Base-by-base conservation (phyloP, 2,329 filamentous ascomycete species). In the Pseudogymnoascus sp. region DNA sequence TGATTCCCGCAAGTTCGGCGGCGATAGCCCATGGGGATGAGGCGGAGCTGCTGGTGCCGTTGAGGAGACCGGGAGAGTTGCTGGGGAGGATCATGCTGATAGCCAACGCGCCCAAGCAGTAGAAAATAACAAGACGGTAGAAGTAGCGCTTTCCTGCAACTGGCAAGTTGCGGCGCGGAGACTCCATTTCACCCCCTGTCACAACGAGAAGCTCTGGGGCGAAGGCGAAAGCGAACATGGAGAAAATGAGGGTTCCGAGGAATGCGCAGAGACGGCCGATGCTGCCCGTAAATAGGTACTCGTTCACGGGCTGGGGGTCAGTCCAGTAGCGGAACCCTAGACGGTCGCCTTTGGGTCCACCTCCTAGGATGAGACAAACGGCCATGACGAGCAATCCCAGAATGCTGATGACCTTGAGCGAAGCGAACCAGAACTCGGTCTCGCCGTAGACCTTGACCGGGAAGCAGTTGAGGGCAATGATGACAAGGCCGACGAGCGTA, bases 61-160 rank as follows among this genome's bases (percentile, higher is more conserved):
- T 74, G 13, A 81, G 82, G 37, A 88, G 76, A 2, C 75, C 75
- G 0, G 72, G 65, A 63, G 83, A 79, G 65, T 84, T 75, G 31
- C 78, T 84, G 0, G 82, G 82, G 66, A 81, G 82, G 62, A 84
- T 84, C 33, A 87, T 79, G 37, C 83, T 81, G 61, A 87, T 86
- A n/a, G 82, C 81, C 2, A 87, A 74, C 1, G 84, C 80, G 2
- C 77, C 79, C 5, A 81, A 73, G 61, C 87, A 76, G 70, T 86
- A 87, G 76, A 87, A 86, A 72, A 86, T 77, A 13, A 86, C 74
- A n/a, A 88, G 76, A 11, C 85, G 84, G 71, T 80, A 85, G 72
- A 87, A 84, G 71, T 83, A 85, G 7, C 82, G 78, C n/a, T 81
- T 78, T 0, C 81, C 82, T 1, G 84, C 85, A 17, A 77, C 81